Conservation (phyloP, 1,284 basidiomycete species). For the Papiliotrema nemorosa region DNA sequence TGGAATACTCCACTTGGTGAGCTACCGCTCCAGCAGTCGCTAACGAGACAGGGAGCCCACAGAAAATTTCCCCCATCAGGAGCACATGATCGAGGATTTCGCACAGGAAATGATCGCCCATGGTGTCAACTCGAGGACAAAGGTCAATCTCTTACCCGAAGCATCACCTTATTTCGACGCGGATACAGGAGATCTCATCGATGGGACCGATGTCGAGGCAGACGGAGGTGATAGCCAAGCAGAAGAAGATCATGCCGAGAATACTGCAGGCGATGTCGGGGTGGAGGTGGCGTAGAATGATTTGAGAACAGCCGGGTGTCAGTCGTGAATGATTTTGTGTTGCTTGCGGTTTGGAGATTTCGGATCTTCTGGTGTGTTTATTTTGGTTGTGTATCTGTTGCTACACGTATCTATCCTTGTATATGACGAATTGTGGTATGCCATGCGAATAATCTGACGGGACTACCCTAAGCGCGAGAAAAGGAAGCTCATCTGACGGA, state of each 20-base stretch:
- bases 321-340: too few species aligned
- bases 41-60: conserved; percentile 3
- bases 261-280: neutral
- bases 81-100: neutral
- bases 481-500: too few species aligned
- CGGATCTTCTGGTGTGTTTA: too few species aligned
- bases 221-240: too few species aligned
- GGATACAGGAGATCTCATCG: neutral
- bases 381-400: too few species aligned
- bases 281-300: neutral
- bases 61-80: neutral
- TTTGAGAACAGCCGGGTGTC: too few species aligned
- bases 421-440: too few species aligned
- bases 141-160: conserved; percentile 1
- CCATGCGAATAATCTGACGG: too few species aligned
- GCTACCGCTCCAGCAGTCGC: neutral
- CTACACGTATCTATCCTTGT: too few species aligned
- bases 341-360: too few species aligned
- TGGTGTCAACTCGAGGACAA: neutral
- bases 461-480: too few species aligned
- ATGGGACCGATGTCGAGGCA: too few species aligned
- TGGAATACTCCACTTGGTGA: conserved; percentile 20
- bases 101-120: neutral
- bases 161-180: neutral
- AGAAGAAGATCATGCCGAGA: conserved; percentile 1